Evolutionary conservation across 1,284 basidiomycete genomes (phyloP), one percentile per base, ranked within the genome.

Genomic region (Vanrija pseudolonga): DNA sequence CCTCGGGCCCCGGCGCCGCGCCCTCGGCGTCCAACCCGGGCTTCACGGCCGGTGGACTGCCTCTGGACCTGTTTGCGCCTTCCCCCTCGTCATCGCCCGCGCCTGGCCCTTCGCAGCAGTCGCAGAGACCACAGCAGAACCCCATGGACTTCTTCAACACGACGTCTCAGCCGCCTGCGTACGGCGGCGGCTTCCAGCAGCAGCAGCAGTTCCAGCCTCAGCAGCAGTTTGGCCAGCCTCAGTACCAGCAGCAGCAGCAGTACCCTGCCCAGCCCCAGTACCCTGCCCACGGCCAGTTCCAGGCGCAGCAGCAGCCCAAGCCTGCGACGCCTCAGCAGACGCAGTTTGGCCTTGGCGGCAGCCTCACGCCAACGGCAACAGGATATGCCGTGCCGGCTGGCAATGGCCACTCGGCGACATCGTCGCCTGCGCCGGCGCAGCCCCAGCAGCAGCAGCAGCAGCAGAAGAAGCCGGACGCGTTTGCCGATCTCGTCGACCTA

Each of bases 31-130:
- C 53, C 24, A 60, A 64, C 53, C 57, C 62, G 11, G 65, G 61
- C 18, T 57, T 68, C 50, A 68, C 71, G 3, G 50, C 67, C 5
- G 65, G 69, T n/a, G 76, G 76, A 4, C 64, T 77, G 3, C 76
- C 76, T 2, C 67, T 76, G 40, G 76, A 78, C 49, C 64, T 78
- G 11, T 78, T 78, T 54, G 66, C 72, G 5, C 69, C 74, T 5
- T 68, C 68, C 17, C 69, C 72, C 6, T 47, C 67, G 0, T 55
- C 62, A 11, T 66, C 69, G 2, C 65, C 67, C 8, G 44, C 56
- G 4, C 52, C 60, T 3, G 45, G 46, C 18, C 32, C 47, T 4
- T 53, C 57, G 24, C 37, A 47, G 2, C 42, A 55, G 15, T 55
- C 52, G 6, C 60, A 56, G 32, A 12, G 28, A 1, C 47, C 51